These are phyloP conservation scores for Leishmania martiniquensis DNA, from an alignment of 208 protist species.

Conservation along the genomic window DNA sequence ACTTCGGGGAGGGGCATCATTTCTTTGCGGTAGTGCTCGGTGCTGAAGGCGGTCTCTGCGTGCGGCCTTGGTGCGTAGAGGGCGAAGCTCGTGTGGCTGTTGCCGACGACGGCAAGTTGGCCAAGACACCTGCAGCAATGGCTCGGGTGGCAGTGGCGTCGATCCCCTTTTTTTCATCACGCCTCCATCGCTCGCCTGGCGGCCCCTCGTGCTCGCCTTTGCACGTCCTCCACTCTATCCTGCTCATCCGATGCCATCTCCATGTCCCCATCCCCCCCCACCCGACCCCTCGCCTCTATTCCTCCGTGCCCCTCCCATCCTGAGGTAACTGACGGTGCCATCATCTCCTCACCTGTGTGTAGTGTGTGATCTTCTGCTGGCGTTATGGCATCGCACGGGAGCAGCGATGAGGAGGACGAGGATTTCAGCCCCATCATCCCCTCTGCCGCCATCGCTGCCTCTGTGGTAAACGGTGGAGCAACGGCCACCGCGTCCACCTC, in stretches of 20 bases:
- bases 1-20: no score
- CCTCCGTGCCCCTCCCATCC: neutral
- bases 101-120: neutral
- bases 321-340: neutral
- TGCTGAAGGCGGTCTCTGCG: neutral
- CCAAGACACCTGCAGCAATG: neutral
- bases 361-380: neutral
- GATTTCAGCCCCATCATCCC: slow-evolving; percentile 69
- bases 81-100: neutral
- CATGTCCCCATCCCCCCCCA: neutral
- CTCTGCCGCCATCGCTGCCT: slow-evolving; percentile 11
- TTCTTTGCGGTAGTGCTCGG: neutral
- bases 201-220: neutral
- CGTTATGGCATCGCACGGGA: slow-evolving; percentile 5
- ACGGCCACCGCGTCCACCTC: neutral
- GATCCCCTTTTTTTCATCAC: slow-evolving; percentile 9
- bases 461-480: neutral
- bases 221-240: neutral
- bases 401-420: slow-evolving; percentile 46
- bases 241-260: neutral
- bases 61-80: neutral
- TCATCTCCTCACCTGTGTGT: neutral
- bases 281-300: no score
- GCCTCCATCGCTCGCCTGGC: neutral
- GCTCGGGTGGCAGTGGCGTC: neutral